A percentile compares a stretch with the other conserved stretches of the same genome.
These are phyloP conservation scores for Didymellaceae sp. DNA, from an alignment of 2,329 filamentous ascomycete genomes.

Conservation along the genomic window DNA sequence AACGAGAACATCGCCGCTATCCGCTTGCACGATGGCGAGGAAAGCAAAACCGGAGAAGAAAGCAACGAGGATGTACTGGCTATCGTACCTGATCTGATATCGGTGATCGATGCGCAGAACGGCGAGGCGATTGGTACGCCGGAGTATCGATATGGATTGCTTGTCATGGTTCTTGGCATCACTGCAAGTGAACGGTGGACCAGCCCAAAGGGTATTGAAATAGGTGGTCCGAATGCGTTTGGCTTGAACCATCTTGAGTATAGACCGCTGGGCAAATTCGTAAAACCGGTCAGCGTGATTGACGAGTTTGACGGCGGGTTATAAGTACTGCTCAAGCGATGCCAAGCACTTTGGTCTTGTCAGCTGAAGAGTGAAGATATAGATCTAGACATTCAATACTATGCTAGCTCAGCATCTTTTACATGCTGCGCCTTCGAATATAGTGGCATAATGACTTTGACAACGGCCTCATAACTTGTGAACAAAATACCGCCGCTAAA, in stretches of 20 bases:
- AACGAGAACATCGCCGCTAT: constrained; percentile 74
- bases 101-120: constrained; percentile 57
- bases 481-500: constrained; percentile 72
- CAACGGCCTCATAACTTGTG: constrained; percentile 66
- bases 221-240: constrained; percentile 59
- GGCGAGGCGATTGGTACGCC: constrained; percentile 60
- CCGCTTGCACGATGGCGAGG: constrained; percentile 34
- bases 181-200: constrained; percentile 63
- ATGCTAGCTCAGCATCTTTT: constrained; percentile 27
- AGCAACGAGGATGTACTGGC: constrained; percentile 53
- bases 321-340: too few species aligned
- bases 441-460: constrained; percentile 55
- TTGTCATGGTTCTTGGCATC: constrained; percentile 61
- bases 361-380: too few species aligned
- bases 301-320: constrained; percentile 51
- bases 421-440: constrained; percentile 31
- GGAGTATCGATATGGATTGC: constrained; percentile 61
- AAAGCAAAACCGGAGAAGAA: constrained; percentile 38
- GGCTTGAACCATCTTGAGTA: constrained; percentile 58
- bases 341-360: too few species aligned
- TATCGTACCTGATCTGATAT: constrained; percentile 59
- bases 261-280: constrained; percentile 59
- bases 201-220: constrained; percentile 56
- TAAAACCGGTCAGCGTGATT: constrained; percentile 62
- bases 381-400: neutral